Percentiles rank a stretch among this genome's conserved stretches.
Evolutionary conservation across 345 rosid species (phyloP).

Genomic region (Euclidium syriacum): DNA sequence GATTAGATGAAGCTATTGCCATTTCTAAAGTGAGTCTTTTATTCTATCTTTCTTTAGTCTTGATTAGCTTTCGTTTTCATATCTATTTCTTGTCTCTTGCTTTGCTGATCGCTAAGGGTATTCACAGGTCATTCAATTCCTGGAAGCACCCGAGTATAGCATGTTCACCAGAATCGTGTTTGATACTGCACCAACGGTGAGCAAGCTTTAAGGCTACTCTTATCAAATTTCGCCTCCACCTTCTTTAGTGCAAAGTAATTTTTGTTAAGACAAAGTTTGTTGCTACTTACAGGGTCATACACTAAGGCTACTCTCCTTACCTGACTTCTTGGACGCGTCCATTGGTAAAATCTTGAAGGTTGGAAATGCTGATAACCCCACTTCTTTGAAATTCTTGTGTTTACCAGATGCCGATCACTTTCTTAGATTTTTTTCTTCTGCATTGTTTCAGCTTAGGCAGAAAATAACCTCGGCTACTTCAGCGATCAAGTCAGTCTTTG

Average conservation of each 20-base stretch:
- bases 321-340: slow-evolving; percentile 94
- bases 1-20: slow-evolving; percentile 98
- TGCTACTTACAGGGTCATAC: slow-evolving; percentile 74
- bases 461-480: slow-evolving; percentile 88
- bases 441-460: slow-evolving; percentile 74
- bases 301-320: slow-evolving; percentile 78
- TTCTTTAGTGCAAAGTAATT: neutral
- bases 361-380: neutral
- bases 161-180: slow-evolving; percentile 93
- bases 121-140: slow-evolving; percentile 91
- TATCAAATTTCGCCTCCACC: neutral
- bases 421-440: slow-evolving; percentile 11
- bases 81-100: slow-evolving; percentile 17
- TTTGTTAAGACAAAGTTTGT: neutral
- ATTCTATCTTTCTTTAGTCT: neutral
- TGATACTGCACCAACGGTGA: slow-evolving; percentile 98
- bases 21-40: slow-evolving; percentile 64
- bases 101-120: slow-evolving; percentile 21
- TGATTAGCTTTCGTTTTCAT: neutral
- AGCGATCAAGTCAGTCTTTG: slow-evolving; percentile 92
- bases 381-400: neutral
- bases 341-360: slow-evolving; percentile 98
- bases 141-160: slow-evolving; percentile 80
- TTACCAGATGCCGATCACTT: neutral
- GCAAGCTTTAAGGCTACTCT: slow-evolving; percentile 22